Evolutionary conservation across 805 yeast species (phyloP), one percentile per base, ranked within the genome.

Genomic region (Saccharomyces jurei): DNA sequence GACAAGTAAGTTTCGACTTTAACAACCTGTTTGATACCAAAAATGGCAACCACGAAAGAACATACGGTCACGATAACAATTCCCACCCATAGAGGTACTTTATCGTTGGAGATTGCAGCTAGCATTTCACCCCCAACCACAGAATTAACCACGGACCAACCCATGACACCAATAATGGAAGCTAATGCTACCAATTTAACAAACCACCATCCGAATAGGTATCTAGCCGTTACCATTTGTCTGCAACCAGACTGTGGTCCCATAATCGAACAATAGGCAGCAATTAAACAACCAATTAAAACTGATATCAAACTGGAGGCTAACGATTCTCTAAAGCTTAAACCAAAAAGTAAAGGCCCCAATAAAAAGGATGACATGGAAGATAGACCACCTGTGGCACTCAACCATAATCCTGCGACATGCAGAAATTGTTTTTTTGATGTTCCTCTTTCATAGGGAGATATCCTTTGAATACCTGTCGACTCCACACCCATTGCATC

Each of bases 131-230:
- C 97, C 41, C 96, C 96, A 54, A 88, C 83, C 50, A 89, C 94
- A 60, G 87, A 81, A 66, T 88, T 89, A n/a, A 89, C 90, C 36
- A 89, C 84, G n/a, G 92, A 81, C 96, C 96, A 89, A n/a, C 96
- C 96, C 61, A 87, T 67, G 14, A 86, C 85, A 50, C 96, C 95
- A 47, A 87, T 69, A 55, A 87, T 81, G 48, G 88, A 80, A 41
- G 86, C 80, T 46, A 89, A 68, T 4, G 89, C 83, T 49, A 88
- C 86, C 53, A 88, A 73, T 67, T 86, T 85, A 44, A 89, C 90
- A 60, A 84, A 81, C 84, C 86, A 86, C 83, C 91, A 85, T 1
- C 97, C 97, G 67, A 89, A 89, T 49, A 88, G 72, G 61, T 78
- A 88, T 58, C 96, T 76, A 1, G 90, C 85, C 25, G 87, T 78